Conservation (phyloP, 805 yeast genomes). For the Zygoascus bituminiphila region DNA sequence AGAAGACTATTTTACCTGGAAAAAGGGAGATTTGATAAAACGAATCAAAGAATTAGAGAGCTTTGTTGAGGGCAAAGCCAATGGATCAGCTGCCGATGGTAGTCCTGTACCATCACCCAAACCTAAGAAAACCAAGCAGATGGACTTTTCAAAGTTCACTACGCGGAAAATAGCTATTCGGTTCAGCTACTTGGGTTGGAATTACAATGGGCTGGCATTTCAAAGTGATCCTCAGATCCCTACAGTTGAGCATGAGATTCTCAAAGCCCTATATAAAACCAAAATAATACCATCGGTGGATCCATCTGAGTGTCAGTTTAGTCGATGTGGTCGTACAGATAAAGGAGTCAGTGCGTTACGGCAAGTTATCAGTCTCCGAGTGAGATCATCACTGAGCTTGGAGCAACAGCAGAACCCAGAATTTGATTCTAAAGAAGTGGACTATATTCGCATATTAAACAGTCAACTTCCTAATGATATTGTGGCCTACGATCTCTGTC, state of each 20-base stretch:
- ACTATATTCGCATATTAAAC: conserved; percentile 69
- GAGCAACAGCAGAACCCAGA: conserved; percentile 54
- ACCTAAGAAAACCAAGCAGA: conserved; percentile 34
- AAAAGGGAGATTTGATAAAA: conserved; percentile 53
- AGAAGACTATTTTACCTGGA: conserved; percentile 48
- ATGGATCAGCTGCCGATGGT: conserved; percentile 3
- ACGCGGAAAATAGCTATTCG: conserved; percentile 68
- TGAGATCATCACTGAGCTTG: conserved; percentile 56
- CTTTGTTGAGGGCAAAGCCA: conserved; percentile 7
- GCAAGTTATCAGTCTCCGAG: conserved; percentile 76
- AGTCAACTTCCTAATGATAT: conserved; percentile 75
- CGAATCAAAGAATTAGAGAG: conserved; percentile 50
- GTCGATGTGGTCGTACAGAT: conserved; percentile 93
- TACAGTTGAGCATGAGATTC: conserved; percentile 72
- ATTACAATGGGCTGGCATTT: conserved; percentile 80
- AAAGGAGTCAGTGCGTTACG: conserved; percentile 96
- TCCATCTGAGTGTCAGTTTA: conserved; percentile 59
- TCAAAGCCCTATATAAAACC: conserved; percentile 63
- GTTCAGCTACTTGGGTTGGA: conserved; percentile 89
- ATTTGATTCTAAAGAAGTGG: conserved; percentile 61
- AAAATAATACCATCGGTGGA: conserved; percentile 50
- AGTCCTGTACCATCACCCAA: conserved; percentile 8
- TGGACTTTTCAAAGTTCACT: conserved; percentile 57
- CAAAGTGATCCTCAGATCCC: conserved; percentile 70
- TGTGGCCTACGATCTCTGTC: conserved; percentile 68